Evolutionary conservation across 768 basidiomycete species (phyloP).

Genomic region (Pleurotus tuber-regium): DNA sequence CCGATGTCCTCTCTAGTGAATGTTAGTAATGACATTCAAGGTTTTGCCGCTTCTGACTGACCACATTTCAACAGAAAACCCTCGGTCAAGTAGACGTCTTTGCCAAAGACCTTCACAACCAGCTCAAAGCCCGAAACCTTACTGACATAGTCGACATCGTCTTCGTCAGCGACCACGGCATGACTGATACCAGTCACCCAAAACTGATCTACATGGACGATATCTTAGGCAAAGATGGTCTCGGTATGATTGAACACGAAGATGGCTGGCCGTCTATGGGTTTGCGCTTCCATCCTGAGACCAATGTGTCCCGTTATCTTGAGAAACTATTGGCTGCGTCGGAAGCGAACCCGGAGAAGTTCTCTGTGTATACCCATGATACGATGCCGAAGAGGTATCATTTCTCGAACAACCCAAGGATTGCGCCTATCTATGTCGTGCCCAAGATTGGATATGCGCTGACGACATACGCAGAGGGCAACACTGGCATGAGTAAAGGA

Average conservation of each 20-base stretch:
- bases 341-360: slow-evolving; percentile 55
- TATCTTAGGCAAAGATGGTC: slow-evolving; percentile 65
- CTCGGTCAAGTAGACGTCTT: slow-evolving; percentile 71
- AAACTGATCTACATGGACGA: slow-evolving; percentile 80
- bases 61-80: slow-evolving; percentile 44
- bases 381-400: slow-evolving; percentile 85
- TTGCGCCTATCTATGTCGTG: slow-evolving; percentile 84
- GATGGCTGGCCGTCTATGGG: slow-evolving; percentile 94
- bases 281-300: slow-evolving; percentile 62
- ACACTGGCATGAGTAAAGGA: slow-evolving; percentile 68
- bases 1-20: slow-evolving; percentile 71
- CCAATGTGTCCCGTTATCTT: slow-evolving; percentile 57
- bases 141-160: slow-evolving; percentile 83
- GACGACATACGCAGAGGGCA: slow-evolving; percentile 60
- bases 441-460: slow-evolving; percentile 80
- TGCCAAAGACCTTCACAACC: slow-evolving; percentile 62
- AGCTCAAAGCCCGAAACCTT: slow-evolving; percentile 69
- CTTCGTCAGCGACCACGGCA: slow-evolving; percentile 91
- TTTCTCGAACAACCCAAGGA: slow-evolving; percentile 69
- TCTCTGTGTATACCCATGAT: slow-evolving; percentile 74
- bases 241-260: slow-evolving; percentile 60
- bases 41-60: slow-evolving; percentile 4
- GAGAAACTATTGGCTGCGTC: slow-evolving; percentile 53
- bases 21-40: slow-evolving; percentile 36
- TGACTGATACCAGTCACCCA: slow-evolving; percentile 83